Conservation (phyloP, 768 basidiomycete genomes). For the Calocera cornea region DNA sequence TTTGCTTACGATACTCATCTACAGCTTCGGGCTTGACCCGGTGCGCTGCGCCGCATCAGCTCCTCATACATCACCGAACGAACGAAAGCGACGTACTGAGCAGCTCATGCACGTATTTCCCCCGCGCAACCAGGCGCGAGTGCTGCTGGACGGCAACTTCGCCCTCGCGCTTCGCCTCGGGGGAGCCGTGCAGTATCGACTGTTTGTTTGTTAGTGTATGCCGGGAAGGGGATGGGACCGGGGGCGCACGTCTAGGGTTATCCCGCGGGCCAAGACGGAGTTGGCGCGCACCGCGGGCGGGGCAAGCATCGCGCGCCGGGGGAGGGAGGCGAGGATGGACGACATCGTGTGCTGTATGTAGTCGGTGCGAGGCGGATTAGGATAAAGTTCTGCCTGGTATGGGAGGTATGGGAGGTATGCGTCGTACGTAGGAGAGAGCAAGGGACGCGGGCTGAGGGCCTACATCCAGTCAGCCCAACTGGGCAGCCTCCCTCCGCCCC, state of each 20-base stretch:
- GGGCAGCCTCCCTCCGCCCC: too few relatives aligned
- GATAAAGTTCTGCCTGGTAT: background rate
- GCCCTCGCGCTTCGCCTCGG: conserved; percentile 72
- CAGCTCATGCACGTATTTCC: conserved; percentile 73
- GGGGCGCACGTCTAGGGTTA: background rate
- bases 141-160: conserved; percentile 68
- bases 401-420: background rate
- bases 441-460: background rate
- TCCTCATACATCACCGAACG: background rate
- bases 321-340: background rate
- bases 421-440: background rate
- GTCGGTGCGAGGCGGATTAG: background rate
- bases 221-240: background rate
- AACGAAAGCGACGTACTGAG: background rate
- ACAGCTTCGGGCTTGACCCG: conserved; percentile 67
- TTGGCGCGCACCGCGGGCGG: background rate
- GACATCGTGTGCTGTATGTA: background rate
- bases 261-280: background rate
- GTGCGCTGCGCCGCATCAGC: conserved; percentile 43
- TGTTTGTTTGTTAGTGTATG: conserved; percentile 19
- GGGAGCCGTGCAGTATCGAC: conserved; percentile 87
- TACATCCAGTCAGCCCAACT: too few relatives aligned
- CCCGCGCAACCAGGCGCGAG: conserved; percentile 75
- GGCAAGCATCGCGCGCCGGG: background rate
- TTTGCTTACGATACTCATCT: conserved; percentile 76